Evolutionary conservation across 2,329 filamentous ascomycete species (phyloP).

Genomic region (Colletotrichum phormii): DNA sequence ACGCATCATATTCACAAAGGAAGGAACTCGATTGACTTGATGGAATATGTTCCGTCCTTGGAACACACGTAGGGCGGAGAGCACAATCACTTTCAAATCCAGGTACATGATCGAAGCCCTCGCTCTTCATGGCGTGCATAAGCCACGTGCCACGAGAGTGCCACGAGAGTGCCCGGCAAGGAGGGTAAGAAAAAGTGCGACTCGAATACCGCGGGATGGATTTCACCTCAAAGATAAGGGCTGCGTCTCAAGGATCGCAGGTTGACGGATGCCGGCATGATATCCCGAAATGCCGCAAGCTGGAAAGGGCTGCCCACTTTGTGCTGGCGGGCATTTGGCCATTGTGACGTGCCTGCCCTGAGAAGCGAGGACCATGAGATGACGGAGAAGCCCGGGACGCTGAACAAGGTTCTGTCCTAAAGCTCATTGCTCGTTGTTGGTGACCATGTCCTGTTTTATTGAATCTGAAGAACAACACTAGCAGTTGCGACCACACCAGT

Average conservation of each 20-base stretch:
- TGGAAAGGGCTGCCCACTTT: background rate
- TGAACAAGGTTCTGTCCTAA: background rate
- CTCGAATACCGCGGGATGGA: background rate
- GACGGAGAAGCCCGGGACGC: too few species aligned
- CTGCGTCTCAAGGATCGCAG: background rate
- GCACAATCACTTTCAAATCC: background rate
- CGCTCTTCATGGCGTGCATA: constrained; percentile 8
- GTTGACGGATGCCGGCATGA: background rate
- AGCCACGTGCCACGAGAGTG: constrained; percentile 4
- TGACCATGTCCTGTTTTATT: background rate
- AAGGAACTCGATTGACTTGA: background rate
- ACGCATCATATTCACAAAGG: background rate
- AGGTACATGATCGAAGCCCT: constrained; percentile 5
- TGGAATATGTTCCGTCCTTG: background rate
- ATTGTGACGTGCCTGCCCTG: background rate
- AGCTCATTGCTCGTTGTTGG: background rate
- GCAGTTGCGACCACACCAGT: background rate
- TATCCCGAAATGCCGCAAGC: constrained; percentile 8
- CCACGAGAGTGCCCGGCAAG: background rate
- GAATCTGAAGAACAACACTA: background rate
- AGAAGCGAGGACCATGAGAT: background rate
- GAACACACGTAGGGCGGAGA: too few species aligned
- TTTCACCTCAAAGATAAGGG: background rate
- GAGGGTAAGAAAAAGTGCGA: background rate
- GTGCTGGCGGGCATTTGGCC: background rate